phyloP scores from a whole-genome alignment of 768 basidiomycete species.

The Amanita inopinata region DNA sequence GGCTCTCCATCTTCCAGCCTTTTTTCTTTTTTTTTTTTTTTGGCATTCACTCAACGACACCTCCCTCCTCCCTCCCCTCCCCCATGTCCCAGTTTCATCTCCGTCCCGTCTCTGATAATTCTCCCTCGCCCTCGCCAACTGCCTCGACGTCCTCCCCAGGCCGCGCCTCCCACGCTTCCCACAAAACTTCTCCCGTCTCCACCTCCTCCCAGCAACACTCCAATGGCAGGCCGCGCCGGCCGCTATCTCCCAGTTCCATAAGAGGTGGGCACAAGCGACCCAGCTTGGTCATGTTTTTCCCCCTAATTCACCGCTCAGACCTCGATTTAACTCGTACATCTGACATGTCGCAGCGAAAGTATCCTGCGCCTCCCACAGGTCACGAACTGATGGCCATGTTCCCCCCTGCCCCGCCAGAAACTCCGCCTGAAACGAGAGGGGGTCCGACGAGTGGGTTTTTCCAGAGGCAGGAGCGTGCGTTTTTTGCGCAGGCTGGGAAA shows the following conservation, averaged over 20 bases:
- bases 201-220: slow-evolving; percentile 13
- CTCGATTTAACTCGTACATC: slow-evolving; percentile 50
- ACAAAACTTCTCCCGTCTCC: slow-evolving; percentile 22
- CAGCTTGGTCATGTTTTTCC: neutral
- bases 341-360: slow-evolving; percentile 43
- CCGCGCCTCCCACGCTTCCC: slow-evolving; percentile 26
- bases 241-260: slow-evolving; percentile 53
- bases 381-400: slow-evolving; percentile 84
- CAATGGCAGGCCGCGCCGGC: slow-evolving; percentile 30
- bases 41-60: slow-evolving; percentile 9
- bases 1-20: slow-evolving; percentile 9
- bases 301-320: slow-evolving; percentile 28
- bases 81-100: slow-evolving; percentile 37
- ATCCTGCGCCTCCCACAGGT: slow-evolving; percentile 69
- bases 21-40: neutral
- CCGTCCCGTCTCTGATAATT: slow-evolving; percentile 40
- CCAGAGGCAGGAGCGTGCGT: slow-evolving; percentile 67
- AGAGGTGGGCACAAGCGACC: slow-evolving; percentile 33
- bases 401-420: slow-evolving; percentile 57
- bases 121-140: slow-evolving; percentile 47
- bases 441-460: slow-evolving; percentile 69
- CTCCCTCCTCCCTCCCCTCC: slow-evolving; percentile 15
- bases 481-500: slow-evolving; percentile 70
- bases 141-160: slow-evolving; percentile 35
- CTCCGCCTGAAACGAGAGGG: slow-evolving; percentile 42